Conservation (phyloP, 2,329 filamentous ascomycete species). For the Scytalidium lignicola region DNA sequence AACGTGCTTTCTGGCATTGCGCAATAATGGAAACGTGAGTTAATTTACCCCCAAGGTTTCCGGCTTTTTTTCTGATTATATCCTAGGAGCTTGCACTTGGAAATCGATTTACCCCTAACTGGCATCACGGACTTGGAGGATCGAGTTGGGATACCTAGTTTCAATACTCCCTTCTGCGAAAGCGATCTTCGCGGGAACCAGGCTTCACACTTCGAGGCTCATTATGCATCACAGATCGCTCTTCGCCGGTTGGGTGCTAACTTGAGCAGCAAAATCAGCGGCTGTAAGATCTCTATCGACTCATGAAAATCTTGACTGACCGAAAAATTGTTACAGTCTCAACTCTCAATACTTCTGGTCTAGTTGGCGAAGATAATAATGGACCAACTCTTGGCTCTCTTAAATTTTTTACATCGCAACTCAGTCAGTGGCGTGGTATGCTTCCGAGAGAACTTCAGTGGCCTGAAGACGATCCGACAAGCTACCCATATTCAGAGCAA, state of each 20-base stretch:
- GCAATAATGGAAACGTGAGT: slow-evolving; percentile 48
- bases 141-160: slow-evolving; percentile 49
- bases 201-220: slow-evolving; percentile 48
- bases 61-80: not conserved
- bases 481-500: slow-evolving; percentile 32
- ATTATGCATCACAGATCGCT: slow-evolving; percentile 56
- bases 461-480: slow-evolving; percentile 46
- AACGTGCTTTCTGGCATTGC: slow-evolving; percentile 53
- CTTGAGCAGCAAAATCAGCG: slow-evolving; percentile 46
- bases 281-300: slow-evolving; percentile 37
- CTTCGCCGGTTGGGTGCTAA: slow-evolving; percentile 47
- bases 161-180: slow-evolving; percentile 41
- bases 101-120: slow-evolving; percentile 52
- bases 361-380: slow-evolving; percentile 10
- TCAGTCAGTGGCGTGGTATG: slow-evolving; percentile 53
- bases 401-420: slow-evolving; percentile 46
- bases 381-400: slow-evolving; percentile 34
- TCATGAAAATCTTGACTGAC: too few relatives aligned
- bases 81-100: slow-evolving; percentile 47
- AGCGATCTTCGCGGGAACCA: slow-evolving; percentile 44
- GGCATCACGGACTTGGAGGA: slow-evolving; percentile 49
- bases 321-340: too few relatives aligned
- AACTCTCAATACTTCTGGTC: slow-evolving; percentile 3
- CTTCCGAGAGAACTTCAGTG: slow-evolving; percentile 51
- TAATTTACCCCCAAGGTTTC: not conserved